Conservation (phyloP, 1,284 basidiomycete genomes). For the Ceratobasidium theobromae region DNA sequence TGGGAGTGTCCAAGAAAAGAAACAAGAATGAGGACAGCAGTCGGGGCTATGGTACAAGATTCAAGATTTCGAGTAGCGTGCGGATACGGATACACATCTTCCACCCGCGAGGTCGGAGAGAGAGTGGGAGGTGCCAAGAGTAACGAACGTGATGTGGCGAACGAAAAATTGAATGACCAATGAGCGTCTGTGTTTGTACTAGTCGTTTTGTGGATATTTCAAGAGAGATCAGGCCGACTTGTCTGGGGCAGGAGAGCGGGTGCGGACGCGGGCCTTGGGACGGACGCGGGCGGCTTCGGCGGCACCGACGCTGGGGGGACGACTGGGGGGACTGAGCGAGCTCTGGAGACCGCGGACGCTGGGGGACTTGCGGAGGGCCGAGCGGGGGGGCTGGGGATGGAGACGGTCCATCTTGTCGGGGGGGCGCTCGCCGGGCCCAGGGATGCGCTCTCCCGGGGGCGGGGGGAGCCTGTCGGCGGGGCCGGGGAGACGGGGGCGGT, state of each 20-base stretch:
- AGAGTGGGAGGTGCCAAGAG: background rate
- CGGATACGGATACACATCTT: constrained; percentile 21
- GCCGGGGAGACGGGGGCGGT: background rate
- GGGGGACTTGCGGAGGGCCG: constrained; percentile 17
- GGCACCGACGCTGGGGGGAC: background rate
- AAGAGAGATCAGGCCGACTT: too few species aligned
- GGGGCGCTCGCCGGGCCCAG: background rate
- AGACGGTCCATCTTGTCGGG: background rate
- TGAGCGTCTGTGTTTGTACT: constrained; percentile 22
- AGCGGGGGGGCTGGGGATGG: background rate
- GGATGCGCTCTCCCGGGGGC: background rate
- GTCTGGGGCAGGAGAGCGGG: background rate
- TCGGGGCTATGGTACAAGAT: background rate
- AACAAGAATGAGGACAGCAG: background rate
- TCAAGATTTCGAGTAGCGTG: background rate
- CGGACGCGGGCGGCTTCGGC: background rate
- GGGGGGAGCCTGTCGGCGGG: constrained; percentile 1
- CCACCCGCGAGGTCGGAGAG: background rate
- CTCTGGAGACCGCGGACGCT: background rate
- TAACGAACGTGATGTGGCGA: constrained; percentile 1
- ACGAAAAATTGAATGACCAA: constrained; percentile 4
- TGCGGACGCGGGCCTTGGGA: background rate
- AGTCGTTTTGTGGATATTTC: background rate
- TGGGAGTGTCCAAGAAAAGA: background rate
- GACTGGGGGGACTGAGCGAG: constrained; percentile 5